Evolutionary conservation across 345 rosid genomes (phyloP), one percentile per base, ranked within the genome.

Genomic region (Corchorus capsularis): DNA sequence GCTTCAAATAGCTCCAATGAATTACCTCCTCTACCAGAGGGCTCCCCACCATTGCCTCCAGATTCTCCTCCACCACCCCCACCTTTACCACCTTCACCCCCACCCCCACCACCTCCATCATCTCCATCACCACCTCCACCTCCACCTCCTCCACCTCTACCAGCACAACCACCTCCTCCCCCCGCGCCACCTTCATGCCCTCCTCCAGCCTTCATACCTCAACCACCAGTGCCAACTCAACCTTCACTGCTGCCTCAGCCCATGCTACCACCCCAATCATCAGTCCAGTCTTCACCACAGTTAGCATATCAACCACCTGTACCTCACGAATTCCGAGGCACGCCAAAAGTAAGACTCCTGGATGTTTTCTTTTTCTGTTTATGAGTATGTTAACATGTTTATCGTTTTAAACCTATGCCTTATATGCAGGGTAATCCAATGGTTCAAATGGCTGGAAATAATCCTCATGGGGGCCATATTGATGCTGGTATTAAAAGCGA

Each of bases 41-140:
- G 89, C 46, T 89, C 90, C 59, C 96, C 93, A 1, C 96, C 93
- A 2, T 77, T 86, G 78, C 96, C 96, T 52, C 93, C 86, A 19
- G 86, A 85, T 81, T 89, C 91, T 79, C 96, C 98, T 82, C 96
- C 94, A 56, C 85, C 85, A 50, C 87, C 86, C 5, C 96, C 95
- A 34, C 93, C 93, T 68, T 79, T 90, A 73, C 92, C 94, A 64
- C 80, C 88, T 71, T 89, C 96, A n/a, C 85, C 90, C 0, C 79
- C 89, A 11, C 73, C 88, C 0, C 81, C 85, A 17, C 75, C 89
- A 3, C 77, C 91, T 2, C 87, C 90, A 1, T 82, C 96, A 17
- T 82, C 93, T 15, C 88, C 86, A 1, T 85, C 89, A 32, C 83
- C 83, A 6, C 74, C 80, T 4, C 79, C 83, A 2, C 82, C 83